phyloP scores from a whole-genome alignment of 257 asterid genomes.

The Gentiana dahurica region DNA sequence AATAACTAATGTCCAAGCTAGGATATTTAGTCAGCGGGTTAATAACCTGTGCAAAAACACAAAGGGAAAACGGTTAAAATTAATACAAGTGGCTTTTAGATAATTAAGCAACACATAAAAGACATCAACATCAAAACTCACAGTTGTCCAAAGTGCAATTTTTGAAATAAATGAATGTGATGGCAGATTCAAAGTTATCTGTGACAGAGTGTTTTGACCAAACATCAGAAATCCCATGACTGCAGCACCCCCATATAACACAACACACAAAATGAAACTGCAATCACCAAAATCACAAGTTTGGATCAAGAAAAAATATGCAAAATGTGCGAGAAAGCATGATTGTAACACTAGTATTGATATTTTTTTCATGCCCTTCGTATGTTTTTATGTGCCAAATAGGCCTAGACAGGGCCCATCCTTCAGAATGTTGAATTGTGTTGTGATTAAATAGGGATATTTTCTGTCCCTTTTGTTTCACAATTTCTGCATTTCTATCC shows the following conservation, averaged over 20 bases:
- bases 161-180: conserved; percentile 37
- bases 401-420: too few species aligned
- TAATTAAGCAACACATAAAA: background rate
- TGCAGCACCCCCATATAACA: conserved; percentile 67
- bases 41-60: conserved; percentile 51
- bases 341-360: too few species aligned
- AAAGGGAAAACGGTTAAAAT: conserved; percentile 6
- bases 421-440: too few species aligned
- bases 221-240: conserved; percentile 66
- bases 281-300: conserved; percentile 4
- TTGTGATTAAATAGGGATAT: too few species aligned
- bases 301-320: background rate
- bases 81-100: background rate
- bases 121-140: conserved; percentile 13
- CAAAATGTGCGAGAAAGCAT: too few species aligned
- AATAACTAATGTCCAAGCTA: background rate
- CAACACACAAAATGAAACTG: conserved; percentile 58
- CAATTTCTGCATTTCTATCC: too few species aligned
- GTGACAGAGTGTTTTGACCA: conserved; percentile 57
- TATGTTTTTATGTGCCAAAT: too few species aligned
- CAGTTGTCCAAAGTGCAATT: conserved; percentile 80
- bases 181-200: conserved; percentile 73
- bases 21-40: conserved; percentile 88
- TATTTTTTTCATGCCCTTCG: too few species aligned
- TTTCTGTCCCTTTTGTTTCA: too few species aligned